Evolutionary conservation across 2,329 filamentous ascomycete species (phyloP).

Genomic region (Aspergillus pseudoviridinutans): DNA sequence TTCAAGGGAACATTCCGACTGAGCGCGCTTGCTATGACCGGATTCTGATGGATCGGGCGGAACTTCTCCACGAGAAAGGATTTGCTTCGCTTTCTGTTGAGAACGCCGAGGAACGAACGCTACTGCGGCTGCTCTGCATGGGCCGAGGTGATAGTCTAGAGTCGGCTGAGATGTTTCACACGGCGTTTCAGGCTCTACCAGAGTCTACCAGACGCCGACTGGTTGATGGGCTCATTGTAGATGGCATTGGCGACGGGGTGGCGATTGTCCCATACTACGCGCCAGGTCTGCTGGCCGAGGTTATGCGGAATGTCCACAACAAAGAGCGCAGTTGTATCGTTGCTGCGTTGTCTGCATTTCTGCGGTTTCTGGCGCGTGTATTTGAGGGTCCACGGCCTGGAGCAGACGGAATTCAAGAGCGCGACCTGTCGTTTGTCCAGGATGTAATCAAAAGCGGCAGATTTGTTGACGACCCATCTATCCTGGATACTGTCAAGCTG

Average conservation of each 20-base stretch:
- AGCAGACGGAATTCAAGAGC: constrained; percentile 6
- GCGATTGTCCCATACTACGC: constrained; percentile 39
- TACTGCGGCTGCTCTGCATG: constrained; percentile 37
- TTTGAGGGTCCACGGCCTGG: constrained; percentile 5
- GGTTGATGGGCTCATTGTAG: constrained; percentile 30
- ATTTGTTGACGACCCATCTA: constrained; percentile 6
- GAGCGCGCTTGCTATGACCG: constrained; percentile 31
- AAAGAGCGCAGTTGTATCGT: constrained; percentile 5
- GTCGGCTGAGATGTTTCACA: constrained; percentile 27
- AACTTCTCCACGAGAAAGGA: constrained; percentile 22
- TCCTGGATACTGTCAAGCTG: not conserved
- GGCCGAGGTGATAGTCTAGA: constrained; percentile 27
- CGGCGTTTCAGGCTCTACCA: constrained; percentile 24
- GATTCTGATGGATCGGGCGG: constrained; percentile 27
- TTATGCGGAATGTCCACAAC: constrained; percentile 19
- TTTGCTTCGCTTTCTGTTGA: constrained; percentile 26
- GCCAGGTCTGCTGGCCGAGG: constrained; percentile 33
- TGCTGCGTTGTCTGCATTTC: constrained; percentile 6
- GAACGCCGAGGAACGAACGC: constrained; percentile 26
- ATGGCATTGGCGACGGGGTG: constrained; percentile 30
- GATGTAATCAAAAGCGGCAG: constrained; percentile 3
- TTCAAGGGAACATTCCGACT: constrained; percentile 13
- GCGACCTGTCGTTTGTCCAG: constrained; percentile 10
- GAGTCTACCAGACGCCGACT: constrained; percentile 15
- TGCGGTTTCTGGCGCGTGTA: constrained; percentile 12